phyloP scores from a whole-genome alignment of 2,329 filamentous ascomycete genomes.

The Ophiocordyceps robertsii region DNA sequence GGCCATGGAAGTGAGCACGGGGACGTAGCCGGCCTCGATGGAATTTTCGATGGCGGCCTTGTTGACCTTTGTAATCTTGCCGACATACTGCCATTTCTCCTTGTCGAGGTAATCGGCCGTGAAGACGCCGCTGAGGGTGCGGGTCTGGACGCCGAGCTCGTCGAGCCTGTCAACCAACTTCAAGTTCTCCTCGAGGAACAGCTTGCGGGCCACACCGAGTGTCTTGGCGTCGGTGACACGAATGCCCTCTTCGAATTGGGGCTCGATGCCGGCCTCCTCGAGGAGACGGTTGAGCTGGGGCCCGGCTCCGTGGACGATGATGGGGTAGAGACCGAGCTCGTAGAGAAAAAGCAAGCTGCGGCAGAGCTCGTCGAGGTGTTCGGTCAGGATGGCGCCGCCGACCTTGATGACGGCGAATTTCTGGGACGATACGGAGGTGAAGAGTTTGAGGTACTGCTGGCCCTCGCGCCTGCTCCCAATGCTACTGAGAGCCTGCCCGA shows the following conservation, averaged over 20 bases:
- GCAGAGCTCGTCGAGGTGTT: slow-evolving; percentile 85
- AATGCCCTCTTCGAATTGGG: slow-evolving; percentile 92
- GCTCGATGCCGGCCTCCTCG: slow-evolving; percentile 82
- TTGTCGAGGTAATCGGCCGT: slow-evolving; percentile 90
- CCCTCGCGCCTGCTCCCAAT: slow-evolving; percentile 94
- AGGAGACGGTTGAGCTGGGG: slow-evolving; percentile 89
- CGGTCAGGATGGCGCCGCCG: slow-evolving; percentile 87
- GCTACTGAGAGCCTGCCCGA: slow-evolving; percentile 61
- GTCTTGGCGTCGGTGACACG: slow-evolving; percentile 94
- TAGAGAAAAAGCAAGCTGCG: slow-evolving; percentile 83
- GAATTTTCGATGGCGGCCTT: slow-evolving; percentile 81
- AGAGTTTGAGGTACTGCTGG: slow-evolving; percentile 94
- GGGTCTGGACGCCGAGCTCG: slow-evolving; percentile 74
- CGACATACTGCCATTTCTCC: slow-evolving; percentile 90
- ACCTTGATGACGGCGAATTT: slow-evolving; percentile 99
- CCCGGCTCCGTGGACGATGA: slow-evolving; percentile 90
- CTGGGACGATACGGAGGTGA: slow-evolving; percentile 90
- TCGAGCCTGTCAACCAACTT: slow-evolving; percentile 84
- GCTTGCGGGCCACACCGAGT: slow-evolving; percentile 73
- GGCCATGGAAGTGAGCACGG: slow-evolving; percentile 91
- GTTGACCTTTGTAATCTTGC: slow-evolving; percentile 89
- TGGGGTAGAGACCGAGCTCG: slow-evolving; percentile 86
- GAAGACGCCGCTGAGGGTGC: slow-evolving; percentile 85
- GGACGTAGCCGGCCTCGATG: slow-evolving; percentile 81
- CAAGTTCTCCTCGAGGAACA: slow-evolving; percentile 92